Conservation (phyloP, 2,329 filamentous ascomycete species). For the Tympanopsis confertula region DNA sequence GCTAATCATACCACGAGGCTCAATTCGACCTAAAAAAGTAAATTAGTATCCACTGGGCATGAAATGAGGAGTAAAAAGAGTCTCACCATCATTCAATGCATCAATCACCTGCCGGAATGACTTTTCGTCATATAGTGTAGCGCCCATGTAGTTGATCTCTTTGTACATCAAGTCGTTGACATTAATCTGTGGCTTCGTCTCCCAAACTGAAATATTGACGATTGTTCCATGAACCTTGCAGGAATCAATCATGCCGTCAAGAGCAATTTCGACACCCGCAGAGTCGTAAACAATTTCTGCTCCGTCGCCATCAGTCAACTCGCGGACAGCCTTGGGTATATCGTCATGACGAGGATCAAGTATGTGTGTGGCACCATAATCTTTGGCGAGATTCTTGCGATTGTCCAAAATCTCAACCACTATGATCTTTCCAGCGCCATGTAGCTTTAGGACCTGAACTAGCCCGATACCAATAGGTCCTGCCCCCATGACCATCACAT, state of each 20-base stretch:
- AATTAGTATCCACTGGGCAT: no score
- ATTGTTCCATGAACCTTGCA: conserved; percentile 42
- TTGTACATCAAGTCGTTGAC: conserved; percentile 39
- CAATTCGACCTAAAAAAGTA: conserved; percentile 31
- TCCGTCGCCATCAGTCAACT: conserved; percentile 34
- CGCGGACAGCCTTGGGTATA: conserved; percentile 28
- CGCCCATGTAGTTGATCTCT: conserved; percentile 36
- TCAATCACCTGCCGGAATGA: conserved; percentile 41
- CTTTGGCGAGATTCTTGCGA: conserved; percentile 35
- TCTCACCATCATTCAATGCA: conserved; percentile 24
- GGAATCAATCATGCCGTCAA: conserved; percentile 30
- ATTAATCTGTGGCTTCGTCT: conserved; percentile 37
- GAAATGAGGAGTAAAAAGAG: no score
- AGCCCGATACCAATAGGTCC: conserved; percentile 52
- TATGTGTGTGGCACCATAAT: conserved; percentile 42
- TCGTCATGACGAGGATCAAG: conserved; percentile 38
- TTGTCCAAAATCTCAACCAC: conserved; percentile 39
- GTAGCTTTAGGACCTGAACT: conserved; percentile 42
- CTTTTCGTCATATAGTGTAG: conserved; percentile 4
- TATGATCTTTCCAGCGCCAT: conserved; percentile 40
- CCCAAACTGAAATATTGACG: conserved; percentile 56
- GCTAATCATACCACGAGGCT: conserved; percentile 48
- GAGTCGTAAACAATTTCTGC: conserved; percentile 51
- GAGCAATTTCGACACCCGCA: conserved; percentile 41
- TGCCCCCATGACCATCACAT: conserved; percentile 43